Evolutionary conservation across 2,329 filamentous ascomycete species (phyloP).

Genomic region (Magnaporthales sp.): DNA sequence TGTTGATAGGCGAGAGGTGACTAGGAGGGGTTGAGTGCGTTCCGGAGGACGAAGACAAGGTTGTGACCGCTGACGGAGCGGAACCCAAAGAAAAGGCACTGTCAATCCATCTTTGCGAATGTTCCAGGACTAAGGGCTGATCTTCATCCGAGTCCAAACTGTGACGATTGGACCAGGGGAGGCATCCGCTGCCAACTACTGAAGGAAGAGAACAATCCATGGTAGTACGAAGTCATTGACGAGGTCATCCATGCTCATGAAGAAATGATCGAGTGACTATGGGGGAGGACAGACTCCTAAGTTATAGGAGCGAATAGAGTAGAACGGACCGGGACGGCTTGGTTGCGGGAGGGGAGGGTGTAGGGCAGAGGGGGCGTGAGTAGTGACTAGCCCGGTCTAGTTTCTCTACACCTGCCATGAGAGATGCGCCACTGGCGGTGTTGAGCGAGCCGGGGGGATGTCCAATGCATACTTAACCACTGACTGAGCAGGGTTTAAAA

Average conservation of each 20-base stretch:
- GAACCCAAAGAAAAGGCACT: conserved; percentile 21
- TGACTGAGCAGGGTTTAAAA: neutral
- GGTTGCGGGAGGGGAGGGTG: neutral
- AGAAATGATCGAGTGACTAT: conserved; percentile 4
- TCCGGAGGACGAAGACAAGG: conserved; percentile 4
- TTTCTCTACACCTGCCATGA: neutral
- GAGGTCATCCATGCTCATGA: conserved; percentile 27
- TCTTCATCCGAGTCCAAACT: conserved; percentile 36
- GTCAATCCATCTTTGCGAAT: conserved; percentile 27
- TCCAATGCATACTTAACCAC: neutral
- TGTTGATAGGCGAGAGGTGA: conserved; percentile 46
- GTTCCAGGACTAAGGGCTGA: conserved; percentile 22
- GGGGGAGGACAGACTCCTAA: neutral
- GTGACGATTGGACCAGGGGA: conserved; percentile 36
- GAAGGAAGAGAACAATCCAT: conserved; percentile 38
- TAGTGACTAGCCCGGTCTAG: neutral
- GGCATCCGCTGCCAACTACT: conserved; percentile 30
- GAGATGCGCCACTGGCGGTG: neutral
- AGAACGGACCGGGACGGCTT: neutral
- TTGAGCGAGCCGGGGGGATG: neutral
- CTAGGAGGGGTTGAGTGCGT: conserved; percentile 27
- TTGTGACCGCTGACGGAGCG: conserved; percentile 14
- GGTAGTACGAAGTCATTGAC: conserved; percentile 28
- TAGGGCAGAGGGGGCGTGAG: neutral
- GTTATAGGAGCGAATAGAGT: neutral